These are phyloP conservation scores for Mycotypha africana DNA, from an alignment of 371 early-diverging fungal species.

Conservation along the genomic window DNA sequence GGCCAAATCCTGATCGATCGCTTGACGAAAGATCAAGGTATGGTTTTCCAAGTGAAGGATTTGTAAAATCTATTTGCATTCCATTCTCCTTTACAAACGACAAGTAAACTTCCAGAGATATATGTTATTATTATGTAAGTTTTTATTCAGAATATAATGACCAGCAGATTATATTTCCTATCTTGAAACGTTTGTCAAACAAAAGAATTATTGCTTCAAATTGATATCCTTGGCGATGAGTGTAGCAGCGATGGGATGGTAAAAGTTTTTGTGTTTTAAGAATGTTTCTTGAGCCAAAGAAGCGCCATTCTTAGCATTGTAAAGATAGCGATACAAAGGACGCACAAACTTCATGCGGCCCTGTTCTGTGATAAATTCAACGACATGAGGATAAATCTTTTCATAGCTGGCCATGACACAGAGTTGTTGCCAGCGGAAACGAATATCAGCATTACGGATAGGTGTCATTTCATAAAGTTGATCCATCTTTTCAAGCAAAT, in stretches of 20 bases:
- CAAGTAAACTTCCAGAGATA: too few species aligned
- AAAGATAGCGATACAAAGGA: slow-evolving; percentile 68
- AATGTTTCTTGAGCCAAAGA: slow-evolving; percentile 81
- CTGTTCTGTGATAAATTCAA: slow-evolving; percentile 76
- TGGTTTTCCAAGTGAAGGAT: slow-evolving; percentile 51
- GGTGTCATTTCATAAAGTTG: slow-evolving; percentile 63
- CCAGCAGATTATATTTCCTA: too few species aligned
- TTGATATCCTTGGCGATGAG: slow-evolving; percentile 81
- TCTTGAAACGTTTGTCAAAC: too few species aligned
- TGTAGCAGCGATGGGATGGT: slow-evolving; percentile 90
- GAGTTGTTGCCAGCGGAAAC: slow-evolving; percentile 83
- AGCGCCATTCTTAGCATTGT: slow-evolving; percentile 62
- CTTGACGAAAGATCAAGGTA: slow-evolving; percentile 43
- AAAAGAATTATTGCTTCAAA: slow-evolving; percentile 34
- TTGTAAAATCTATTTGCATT: too few species aligned
- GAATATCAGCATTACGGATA: slow-evolving; percentile 80
- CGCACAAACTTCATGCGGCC: slow-evolving; percentile 96
- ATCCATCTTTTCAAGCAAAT: slow-evolving; percentile 66
- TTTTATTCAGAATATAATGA: not conserved
- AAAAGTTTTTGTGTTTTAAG: slow-evolving; percentile 69
- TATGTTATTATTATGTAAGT: not conserved
- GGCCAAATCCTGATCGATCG: slow-evolving; percentile 62
- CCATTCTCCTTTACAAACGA: too few species aligned
- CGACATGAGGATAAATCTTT: slow-evolving; percentile 69
- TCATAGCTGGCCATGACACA: slow-evolving; percentile 77